Percentiles rank a stretch among this genome's conserved stretches.
Evolutionary conservation across 306 rosid species (phyloP).

Genomic region (Gynostemma pentaphyllum): DNA sequence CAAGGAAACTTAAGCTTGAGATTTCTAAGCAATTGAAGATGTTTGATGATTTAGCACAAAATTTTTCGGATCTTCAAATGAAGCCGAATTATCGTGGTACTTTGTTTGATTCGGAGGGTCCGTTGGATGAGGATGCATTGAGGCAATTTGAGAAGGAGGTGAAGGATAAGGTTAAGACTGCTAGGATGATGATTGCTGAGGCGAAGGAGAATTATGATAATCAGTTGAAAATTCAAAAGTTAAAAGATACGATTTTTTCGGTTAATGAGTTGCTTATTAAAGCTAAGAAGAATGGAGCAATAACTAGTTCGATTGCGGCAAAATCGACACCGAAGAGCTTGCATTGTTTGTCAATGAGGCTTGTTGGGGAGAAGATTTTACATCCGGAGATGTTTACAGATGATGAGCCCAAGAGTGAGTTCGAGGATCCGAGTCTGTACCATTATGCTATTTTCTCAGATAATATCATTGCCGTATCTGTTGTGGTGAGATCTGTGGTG

Average conservation of each 20-base stretch:
- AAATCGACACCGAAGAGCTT: slow-evolving; percentile 85
- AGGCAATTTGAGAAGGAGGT: slow-evolving; percentile 97
- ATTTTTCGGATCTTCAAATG: slow-evolving; percentile 48
- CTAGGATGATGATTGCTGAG: slow-evolving; percentile 67
- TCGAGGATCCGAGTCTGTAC: slow-evolving; percentile 82
- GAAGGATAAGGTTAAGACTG: slow-evolving; percentile 86
- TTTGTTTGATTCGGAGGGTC: slow-evolving; percentile 67
- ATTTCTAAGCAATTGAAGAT: slow-evolving; percentile 71
- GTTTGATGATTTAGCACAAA: slow-evolving; percentile 80
- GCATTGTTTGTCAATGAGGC: slow-evolving; percentile 97
- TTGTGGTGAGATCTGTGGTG: slow-evolving; percentile 85
- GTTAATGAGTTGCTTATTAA: slow-evolving; percentile 81
- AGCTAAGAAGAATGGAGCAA: slow-evolving; percentile 91
- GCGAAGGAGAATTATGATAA: slow-evolving; percentile 87
- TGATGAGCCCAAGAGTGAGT: slow-evolving; percentile 60
- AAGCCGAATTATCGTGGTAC: slow-evolving; percentile 48
- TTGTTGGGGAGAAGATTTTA: slow-evolving; percentile 77
- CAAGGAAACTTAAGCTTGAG: slow-evolving; percentile 98
- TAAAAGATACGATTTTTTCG: slow-evolving; percentile 89
- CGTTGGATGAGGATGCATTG: slow-evolving; percentile 73
- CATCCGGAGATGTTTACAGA: slow-evolving; percentile 75
- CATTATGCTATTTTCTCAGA: slow-evolving; percentile 95
- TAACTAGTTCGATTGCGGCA: slow-evolving; percentile 85
- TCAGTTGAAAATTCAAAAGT: slow-evolving; percentile 93
- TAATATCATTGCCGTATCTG: slow-evolving; percentile 87